Evolutionary conservation across 1,139 yeast species (phyloP).

Genomic region (Zygoascus sp.): DNA sequence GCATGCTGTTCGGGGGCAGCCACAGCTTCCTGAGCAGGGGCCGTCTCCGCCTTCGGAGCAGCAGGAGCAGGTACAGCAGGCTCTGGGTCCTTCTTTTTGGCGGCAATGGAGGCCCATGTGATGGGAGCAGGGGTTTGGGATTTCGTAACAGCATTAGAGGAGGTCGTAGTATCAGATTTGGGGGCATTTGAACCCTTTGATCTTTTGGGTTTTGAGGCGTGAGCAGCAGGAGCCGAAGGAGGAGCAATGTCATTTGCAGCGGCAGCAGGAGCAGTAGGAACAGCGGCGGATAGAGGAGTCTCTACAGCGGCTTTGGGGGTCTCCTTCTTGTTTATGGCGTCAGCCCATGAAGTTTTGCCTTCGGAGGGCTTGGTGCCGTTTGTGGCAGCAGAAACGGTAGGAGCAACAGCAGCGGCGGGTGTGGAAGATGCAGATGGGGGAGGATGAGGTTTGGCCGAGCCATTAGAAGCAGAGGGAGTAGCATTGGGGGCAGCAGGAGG

Average conservation of each 20-base stretch:
- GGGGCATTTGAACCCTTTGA: slow-evolving; percentile 10
- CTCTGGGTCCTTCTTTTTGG: slow-evolving; percentile 25
- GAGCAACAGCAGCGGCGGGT: slow-evolving; percentile 20
- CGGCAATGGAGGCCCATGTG: slow-evolving; percentile 43
- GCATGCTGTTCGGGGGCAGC: too few relatives aligned
- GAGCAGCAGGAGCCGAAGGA: slow-evolving; percentile 6
- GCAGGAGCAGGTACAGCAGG: slow-evolving; percentile 20
- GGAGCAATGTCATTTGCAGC: slow-evolving; percentile 14
- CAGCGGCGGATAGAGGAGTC: slow-evolving; percentile 18
- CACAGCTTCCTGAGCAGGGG: slow-evolving; percentile 16
- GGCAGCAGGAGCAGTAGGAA: slow-evolving; percentile 13
- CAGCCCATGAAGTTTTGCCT: slow-evolving; percentile 26
- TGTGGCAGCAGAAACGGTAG: slow-evolving; percentile 16
- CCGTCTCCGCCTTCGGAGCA: slow-evolving; percentile 6
- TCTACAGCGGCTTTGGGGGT: slow-evolving; percentile 15
- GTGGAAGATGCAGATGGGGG: slow-evolving; percentile 13
- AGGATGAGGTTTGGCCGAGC: slow-evolving; percentile 13
- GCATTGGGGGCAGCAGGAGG: slow-evolving; percentile 12
- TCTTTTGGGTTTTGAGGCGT: slow-evolving; percentile 10
- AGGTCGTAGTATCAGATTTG: slow-evolving; percentile 5
- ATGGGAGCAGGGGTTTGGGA: slow-evolving; percentile 15
- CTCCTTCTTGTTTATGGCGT: slow-evolving; percentile 23
- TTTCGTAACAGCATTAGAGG: slow-evolving; percentile 7
- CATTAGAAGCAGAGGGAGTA: slow-evolving; percentile 14
- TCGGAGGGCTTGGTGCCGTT: slow-evolving; percentile 1